A percentile compares a stretch with the other conserved stretches of the same genome.
These are phyloP conservation scores for Agrocybe praecox DNA, from an alignment of 768 basidiomycete species.

Conservation along the genomic window DNA sequence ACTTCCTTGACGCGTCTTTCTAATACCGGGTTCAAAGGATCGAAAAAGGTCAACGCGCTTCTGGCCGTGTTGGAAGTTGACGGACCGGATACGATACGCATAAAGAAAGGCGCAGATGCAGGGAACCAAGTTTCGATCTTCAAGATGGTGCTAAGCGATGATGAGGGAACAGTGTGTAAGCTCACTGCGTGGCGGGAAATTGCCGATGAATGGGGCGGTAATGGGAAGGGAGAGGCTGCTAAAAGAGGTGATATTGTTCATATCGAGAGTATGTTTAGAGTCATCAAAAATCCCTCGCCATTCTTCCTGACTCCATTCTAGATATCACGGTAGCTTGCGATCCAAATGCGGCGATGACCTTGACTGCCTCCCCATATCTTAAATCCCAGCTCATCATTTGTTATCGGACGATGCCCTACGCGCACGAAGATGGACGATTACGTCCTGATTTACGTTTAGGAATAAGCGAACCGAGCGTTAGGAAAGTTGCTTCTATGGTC, in stretches of 20 bases:
- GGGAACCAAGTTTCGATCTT: constrained; percentile 71
- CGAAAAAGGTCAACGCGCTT: constrained; percentile 58
- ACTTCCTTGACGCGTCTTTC: constrained; percentile 48
- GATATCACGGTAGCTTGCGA: constrained; percentile 57
- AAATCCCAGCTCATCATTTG: constrained; percentile 68
- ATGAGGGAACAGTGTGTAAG: constrained; percentile 67
- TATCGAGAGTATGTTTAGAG: constrained; percentile 59
- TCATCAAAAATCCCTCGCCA: not conserved
- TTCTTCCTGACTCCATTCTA: constrained; percentile 22
- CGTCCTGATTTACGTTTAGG: constrained; percentile 77
- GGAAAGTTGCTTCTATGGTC: constrained; percentile 66
- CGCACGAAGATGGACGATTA: constrained; percentile 56
- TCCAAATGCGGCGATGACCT: constrained; percentile 41
- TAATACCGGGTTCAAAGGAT: constrained; percentile 32
- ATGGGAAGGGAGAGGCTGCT: constrained; percentile 39
- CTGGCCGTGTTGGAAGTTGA: constrained; percentile 76
- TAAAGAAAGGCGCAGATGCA: constrained; percentile 71
- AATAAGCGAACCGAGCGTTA: constrained; percentile 66
- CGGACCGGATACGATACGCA: constrained; percentile 66
- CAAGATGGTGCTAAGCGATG: constrained; percentile 75
- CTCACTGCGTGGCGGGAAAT: constrained; percentile 79
- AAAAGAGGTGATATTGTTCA: constrained; percentile 76
- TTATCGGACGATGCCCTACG: constrained; percentile 76
- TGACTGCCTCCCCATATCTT: constrained; percentile 72
- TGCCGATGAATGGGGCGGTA: constrained; percentile 71